phyloP scores from a whole-genome alignment of 257 asterid genomes.

The Scutellaria galericulata region DNA sequence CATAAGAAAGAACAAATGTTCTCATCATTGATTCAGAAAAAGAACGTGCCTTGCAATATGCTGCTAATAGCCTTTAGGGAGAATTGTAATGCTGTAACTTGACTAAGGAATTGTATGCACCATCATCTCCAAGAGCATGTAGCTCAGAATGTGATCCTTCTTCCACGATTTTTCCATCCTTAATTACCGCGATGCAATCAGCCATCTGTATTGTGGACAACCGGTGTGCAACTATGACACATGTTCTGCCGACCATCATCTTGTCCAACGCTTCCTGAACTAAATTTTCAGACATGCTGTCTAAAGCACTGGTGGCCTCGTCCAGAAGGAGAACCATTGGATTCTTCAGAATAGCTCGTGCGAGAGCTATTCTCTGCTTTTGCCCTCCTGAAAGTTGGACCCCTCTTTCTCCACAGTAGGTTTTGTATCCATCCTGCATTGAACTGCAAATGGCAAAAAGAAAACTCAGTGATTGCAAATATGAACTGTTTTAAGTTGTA shows the following conservation, averaged over 20 bases:
- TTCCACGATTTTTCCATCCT: slow-evolving; percentile 53
- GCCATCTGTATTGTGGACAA: slow-evolving; percentile 58
- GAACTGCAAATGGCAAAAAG: slow-evolving; percentile 31
- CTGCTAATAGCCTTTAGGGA: slow-evolving; percentile 17
- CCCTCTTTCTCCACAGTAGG: slow-evolving; percentile 61
- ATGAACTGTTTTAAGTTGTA: background rate
- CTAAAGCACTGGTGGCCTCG: slow-evolving; percentile 64
- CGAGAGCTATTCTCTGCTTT: slow-evolving; percentile 62
- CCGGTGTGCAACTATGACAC: slow-evolving; percentile 57
- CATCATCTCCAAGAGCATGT: slow-evolving; percentile 45
- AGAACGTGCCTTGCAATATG: background rate
- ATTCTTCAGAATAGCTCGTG: slow-evolving; percentile 55
- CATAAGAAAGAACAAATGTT: slow-evolving; percentile 11
- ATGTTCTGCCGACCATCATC: slow-evolving; percentile 59
- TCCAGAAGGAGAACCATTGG: slow-evolving; percentile 56
- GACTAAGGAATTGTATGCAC: slow-evolving; percentile 49
- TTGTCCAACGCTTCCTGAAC: slow-evolving; percentile 63
- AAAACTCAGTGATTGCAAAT: background rate
- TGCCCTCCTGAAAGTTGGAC: slow-evolving; percentile 67
- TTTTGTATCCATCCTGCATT: slow-evolving; percentile 58
- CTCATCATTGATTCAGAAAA: background rate
- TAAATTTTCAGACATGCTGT: slow-evolving; percentile 48
- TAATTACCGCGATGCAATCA: slow-evolving; percentile 45
- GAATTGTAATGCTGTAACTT: slow-evolving; percentile 44
- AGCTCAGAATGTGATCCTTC: slow-evolving; percentile 51